A percentile compares a stretch with the other conserved stretches of the same genome.
These are phyloP conservation scores for Hypsizygus marmoreus DNA, from an alignment of 768 basidiomycete species.

Conservation along the genomic window DNA sequence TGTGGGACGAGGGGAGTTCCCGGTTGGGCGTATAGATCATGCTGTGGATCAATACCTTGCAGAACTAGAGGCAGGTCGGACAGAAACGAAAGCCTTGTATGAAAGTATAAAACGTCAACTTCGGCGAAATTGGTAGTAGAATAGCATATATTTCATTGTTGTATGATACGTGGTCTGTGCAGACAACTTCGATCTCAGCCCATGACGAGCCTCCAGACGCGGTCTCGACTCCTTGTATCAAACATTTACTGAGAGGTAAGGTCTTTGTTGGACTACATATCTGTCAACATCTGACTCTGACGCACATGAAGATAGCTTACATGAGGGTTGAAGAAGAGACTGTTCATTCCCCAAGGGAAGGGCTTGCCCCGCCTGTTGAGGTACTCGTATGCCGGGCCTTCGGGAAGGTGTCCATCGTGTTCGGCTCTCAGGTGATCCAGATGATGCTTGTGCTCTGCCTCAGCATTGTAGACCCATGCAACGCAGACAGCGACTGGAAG, in stretches of 20 bases:
- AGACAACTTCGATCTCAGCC: no score
- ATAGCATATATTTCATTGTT: background rate
- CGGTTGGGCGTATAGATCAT: slow-evolving; percentile 73
- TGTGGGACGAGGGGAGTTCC: slow-evolving; percentile 65
- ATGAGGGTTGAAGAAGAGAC: slow-evolving; percentile 77
- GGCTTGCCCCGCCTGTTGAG: slow-evolving; percentile 77
- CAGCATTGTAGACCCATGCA: slow-evolving; percentile 58
- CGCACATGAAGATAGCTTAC: slow-evolving; percentile 40
- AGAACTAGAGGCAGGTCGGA: slow-evolving; percentile 63
- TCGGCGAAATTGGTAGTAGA: slow-evolving; percentile 64
- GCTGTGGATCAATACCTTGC: slow-evolving; percentile 74
- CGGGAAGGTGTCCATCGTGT: slow-evolving; percentile 72
- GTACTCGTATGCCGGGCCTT: slow-evolving; percentile 73
- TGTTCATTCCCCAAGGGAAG: slow-evolving; percentile 85
- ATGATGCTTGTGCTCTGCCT: slow-evolving; percentile 70
- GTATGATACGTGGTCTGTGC: background rate
- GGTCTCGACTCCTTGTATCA: slow-evolving; percentile 3
- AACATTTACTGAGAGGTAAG: slow-evolving; percentile 36
- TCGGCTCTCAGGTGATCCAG: slow-evolving; percentile 68
- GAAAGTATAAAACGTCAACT: slow-evolving; percentile 73
- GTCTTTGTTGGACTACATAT: slow-evolving; percentile 72
- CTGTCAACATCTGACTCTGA: slow-evolving; percentile 32
- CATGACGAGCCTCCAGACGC: no score
- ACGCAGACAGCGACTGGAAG: slow-evolving; percentile 47
- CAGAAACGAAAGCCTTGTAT: slow-evolving; percentile 65